These are phyloP conservation scores for Penicillium lagena DNA, from an alignment of 495 filamentous ascomycete genomes.

Conservation along the genomic window DNA sequence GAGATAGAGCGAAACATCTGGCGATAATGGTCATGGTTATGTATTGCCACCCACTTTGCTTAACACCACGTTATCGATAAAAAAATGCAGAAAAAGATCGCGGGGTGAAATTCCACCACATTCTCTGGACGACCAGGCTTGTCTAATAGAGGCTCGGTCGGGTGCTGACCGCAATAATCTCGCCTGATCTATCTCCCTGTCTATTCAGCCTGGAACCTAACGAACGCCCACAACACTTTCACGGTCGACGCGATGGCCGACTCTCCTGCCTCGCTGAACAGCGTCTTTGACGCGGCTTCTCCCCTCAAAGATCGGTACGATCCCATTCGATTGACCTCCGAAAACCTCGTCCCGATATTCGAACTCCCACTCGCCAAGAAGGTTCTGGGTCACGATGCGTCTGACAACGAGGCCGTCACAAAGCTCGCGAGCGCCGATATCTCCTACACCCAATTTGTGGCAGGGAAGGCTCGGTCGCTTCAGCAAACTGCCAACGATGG, in stretches of 20 bases:
- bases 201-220: no score
- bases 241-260: slow-evolving; percentile 22
- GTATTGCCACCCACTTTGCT: slow-evolving; percentile 9
- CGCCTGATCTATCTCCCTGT: no score
- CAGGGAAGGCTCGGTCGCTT: slow-evolving; percentile 20
- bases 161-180: no score
- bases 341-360: slow-evolving; percentile 28
- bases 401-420: slow-evolving; percentile 15
- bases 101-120: slow-evolving; percentile 10
- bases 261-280: slow-evolving; percentile 20
- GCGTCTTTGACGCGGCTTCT: slow-evolving; percentile 24
- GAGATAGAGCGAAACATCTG: not conserved
- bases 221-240: no score
- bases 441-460: slow-evolving; percentile 33
- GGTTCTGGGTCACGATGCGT: slow-evolving; percentile 26
- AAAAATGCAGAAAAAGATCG: slow-evolving; percentile 26
- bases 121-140: no score
- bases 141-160: no score
- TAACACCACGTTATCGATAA: slow-evolving; percentile 27
- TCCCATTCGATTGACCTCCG: slow-evolving; percentile 28
- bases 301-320: slow-evolving; percentile 27
- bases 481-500: slow-evolving; percentile 17
- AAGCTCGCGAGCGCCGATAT: slow-evolving; percentile 21
- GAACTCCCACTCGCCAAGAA: slow-evolving; percentile 31
- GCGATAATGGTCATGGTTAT: not conserved